Base-by-base conservation (phyloP, 139 green algal genomes). In the Micromonas commoda region DNA sequence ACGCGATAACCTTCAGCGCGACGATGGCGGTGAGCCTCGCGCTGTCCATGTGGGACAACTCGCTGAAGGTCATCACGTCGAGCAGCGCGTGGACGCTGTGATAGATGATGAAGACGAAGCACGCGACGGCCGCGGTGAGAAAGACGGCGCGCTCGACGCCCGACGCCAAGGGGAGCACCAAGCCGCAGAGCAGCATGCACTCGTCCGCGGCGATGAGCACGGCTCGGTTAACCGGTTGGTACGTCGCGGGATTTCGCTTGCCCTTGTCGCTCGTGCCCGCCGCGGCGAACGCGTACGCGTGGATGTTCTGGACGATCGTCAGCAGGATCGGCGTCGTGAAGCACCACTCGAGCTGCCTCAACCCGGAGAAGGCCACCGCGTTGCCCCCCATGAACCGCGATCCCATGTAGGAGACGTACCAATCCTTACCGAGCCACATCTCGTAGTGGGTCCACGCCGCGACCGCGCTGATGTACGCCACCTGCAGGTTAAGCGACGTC, bases 311-410 rank as follows among this genome's bases (percentile, higher is more conserved):
- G 20, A 61, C 68, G 34, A 75, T 38, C 35, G 61, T 26, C 19
- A 75, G 23, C 34, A 75, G 29, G 21, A 75, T 39, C 3, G 68
- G 68, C 35, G 68, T 75, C 37, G 68, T 75, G n/a, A 60, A 63
- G 37, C 35, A 38, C 68, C 68, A 75, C 68, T 75, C 68, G 4
- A 75, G 29, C 23, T 75, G 33, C 29, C 68, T 26, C 68, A 75
- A 32, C 20, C 52, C 23, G 26, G 20, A 37, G 21, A 53, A 28
- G 20, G 29, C 38, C 37, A 20, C 29, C 2, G 33, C 66, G 1
- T 73, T 35, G 9, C n/a, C 32, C 6, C 31, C 29, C 9, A 60
- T 51, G 33, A 54, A 34, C 66, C 52, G 28, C 45, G 45, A 16
- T 9, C 45, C 45, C 9, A 57, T 23, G 45, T 9, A 23, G 45